Evolutionary conservation across 768 basidiomycete species (phyloP).

Genomic region (Amanita pallidorosea): DNA sequence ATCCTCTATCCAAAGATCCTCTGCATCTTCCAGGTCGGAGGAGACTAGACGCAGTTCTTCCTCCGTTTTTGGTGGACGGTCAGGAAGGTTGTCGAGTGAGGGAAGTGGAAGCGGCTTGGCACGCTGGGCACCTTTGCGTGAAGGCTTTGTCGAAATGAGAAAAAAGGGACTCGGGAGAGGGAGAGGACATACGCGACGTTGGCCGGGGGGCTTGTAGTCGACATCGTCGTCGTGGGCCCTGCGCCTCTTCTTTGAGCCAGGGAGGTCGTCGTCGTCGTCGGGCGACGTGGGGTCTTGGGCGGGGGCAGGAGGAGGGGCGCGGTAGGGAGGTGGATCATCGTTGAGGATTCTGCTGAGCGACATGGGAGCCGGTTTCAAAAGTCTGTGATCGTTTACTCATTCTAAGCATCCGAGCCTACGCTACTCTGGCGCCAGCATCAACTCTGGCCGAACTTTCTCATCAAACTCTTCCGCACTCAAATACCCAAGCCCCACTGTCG

Average conservation of each 20-base stretch:
- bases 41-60: conserved; percentile 43
- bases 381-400: conserved; percentile 21
- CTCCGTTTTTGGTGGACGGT: conserved; percentile 17
- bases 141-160: conserved; percentile 15
- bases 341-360: conserved; percentile 75
- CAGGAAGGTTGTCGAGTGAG: conserved; percentile 9
- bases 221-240: conserved; percentile 38
- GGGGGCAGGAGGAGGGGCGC: conserved; percentile 8
- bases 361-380: conserved; percentile 33
- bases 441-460: conserved; percentile 81
- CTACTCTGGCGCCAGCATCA: conserved; percentile 68
- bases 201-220: conserved; percentile 36
- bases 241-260: conserved; percentile 31
- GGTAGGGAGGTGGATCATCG: conserved; percentile 43
- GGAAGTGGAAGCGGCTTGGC: conserved; percentile 16
- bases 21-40: conserved; percentile 76
- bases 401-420: conserved; percentile 13
- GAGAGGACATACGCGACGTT: conserved; percentile 44
- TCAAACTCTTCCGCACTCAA: conserved; percentile 90
- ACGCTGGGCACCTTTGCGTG: conserved; percentile 33
- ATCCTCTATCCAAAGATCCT: conserved; percentile 66
- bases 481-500: conserved; percentile 80
- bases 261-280: conserved; percentile 1
- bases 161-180: not conserved
- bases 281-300: not conserved